phyloP scores from a whole-genome alignment of 2,329 filamentous ascomycete genomes.

The Sporothrix pseudoabietina region DNA sequence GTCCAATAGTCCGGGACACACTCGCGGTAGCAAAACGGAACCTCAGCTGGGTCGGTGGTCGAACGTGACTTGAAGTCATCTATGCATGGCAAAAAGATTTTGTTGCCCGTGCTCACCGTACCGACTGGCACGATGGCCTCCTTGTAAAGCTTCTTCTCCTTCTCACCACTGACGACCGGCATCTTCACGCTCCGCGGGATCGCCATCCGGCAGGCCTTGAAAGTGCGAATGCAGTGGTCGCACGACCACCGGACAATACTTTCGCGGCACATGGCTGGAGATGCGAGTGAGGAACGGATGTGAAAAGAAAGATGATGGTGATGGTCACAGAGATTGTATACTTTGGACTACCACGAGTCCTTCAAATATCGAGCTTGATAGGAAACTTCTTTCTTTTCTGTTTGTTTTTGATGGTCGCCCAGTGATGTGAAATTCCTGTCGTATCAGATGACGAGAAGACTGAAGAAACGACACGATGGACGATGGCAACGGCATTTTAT shows the following conservation, averaged over 20 bases:
- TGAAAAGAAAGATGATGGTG: background rate
- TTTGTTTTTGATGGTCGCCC: background rate
- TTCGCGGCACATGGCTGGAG: background rate
- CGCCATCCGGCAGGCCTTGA: background rate
- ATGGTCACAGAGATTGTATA: background rate
- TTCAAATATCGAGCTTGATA: background rate
- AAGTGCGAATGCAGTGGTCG: background rate
- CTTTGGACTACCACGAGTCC: background rate
- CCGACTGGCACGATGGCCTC: background rate
- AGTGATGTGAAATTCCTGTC: background rate
- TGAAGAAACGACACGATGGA: background rate
- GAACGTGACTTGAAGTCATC: background rate
- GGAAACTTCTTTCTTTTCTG: background rate
- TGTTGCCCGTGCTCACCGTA: background rate
- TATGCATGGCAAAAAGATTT: background rate
- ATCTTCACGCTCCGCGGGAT: background rate
- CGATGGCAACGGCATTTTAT: background rate
- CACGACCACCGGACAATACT: background rate
- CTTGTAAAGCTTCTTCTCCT: background rate
- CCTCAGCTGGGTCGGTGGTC: background rate
- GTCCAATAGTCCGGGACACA: constrained; percentile 1
- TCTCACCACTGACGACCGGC: background rate
- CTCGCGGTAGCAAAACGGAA: background rate
- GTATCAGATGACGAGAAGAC: background rate
- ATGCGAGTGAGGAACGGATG: background rate